Evolutionary conservation across 805 yeast genomes (phyloP).

Genomic region (Brettanomyces custersianus): DNA sequence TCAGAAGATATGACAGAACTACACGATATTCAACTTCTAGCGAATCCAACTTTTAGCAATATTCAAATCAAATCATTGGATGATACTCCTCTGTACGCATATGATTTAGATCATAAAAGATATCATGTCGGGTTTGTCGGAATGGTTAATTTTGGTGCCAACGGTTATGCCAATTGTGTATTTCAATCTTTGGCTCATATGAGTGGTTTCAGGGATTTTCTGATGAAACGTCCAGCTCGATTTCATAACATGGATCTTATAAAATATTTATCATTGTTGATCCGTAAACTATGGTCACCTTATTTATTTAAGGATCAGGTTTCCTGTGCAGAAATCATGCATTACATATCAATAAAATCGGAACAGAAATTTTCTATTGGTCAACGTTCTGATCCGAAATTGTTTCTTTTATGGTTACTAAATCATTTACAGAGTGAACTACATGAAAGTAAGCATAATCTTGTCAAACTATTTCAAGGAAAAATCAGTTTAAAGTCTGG

Average conservation of each 20-base stretch:
- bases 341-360: constrained; percentile 35
- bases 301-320: constrained; percentile 50
- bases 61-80: constrained; percentile 26
- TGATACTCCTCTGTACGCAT: constrained; percentile 12
- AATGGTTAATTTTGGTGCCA: constrained; percentile 41
- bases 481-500: constrained; percentile 22
- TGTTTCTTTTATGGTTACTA: constrained; percentile 51
- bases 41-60: constrained; percentile 41
- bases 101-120: constrained; percentile 34
- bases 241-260: constrained; percentile 20
- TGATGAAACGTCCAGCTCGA: constrained; percentile 19
- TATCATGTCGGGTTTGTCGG: constrained; percentile 64
- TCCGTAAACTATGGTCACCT: constrained; percentile 58
- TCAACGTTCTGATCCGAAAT: constrained; percentile 42
- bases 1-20: constrained; percentile 26
- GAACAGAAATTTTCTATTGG: constrained; percentile 32
- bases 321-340: constrained; percentile 59
- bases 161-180: constrained; percentile 50
- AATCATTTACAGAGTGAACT: constrained; percentile 23
- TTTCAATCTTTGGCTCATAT: constrained; percentile 51
- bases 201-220: constrained; percentile 36
- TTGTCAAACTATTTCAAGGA: constrained; percentile 44
- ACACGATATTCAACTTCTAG: constrained; percentile 41
- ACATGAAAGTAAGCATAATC: too few species aligned
- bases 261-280: constrained; percentile 34